A percentile compares a stretch with the other conserved stretches of the same genome.
Conservation (phyloP, 306 rosid genomes). For the Prunus persica region Prunus_persica_NCBIv2 NC_034010.1:27129001-27129500, state of each 20-base stretch:
- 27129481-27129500: too few relatives aligned
- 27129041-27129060: not conserved
- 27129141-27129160: not conserved
- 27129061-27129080: not conserved
- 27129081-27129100: not conserved
- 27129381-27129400: too few relatives aligned
- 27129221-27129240: not conserved
- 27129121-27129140: not conserved
- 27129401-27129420: too few relatives aligned
- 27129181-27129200: not conserved
- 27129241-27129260: not conserved
- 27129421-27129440: too few relatives aligned
- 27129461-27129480: too few relatives aligned
- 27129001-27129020: too few relatives aligned
- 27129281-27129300: not conserved
- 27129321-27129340: not conserved
- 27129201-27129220: not conserved
- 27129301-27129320: constrained; percentile 26
- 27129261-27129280: constrained; percentile 8
- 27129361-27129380: not conserved
- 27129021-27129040: not conserved
- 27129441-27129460: too few relatives aligned
- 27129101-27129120: not conserved
- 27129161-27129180: not conserved
- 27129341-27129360: not conserved